phyloP scores from a whole-genome alignment of 257 asterid species.

The Nicotiana noctiflora region DNA sequence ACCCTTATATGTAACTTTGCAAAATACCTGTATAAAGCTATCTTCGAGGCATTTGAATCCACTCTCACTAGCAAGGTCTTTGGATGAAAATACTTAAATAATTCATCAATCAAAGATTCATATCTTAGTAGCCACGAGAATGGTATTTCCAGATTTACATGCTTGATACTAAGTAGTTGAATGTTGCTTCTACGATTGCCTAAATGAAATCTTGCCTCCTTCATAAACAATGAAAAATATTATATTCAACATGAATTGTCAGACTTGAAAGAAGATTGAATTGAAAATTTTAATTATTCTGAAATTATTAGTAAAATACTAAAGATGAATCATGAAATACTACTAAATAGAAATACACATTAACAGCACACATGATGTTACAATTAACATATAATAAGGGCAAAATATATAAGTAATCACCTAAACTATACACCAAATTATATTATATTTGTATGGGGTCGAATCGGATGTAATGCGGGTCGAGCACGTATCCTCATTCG shows the following conservation, averaged over 20 bases:
- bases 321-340: not conserved
- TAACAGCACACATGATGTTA: not conserved
- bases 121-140: not conserved
- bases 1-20: not conserved
- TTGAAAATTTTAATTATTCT: too few species aligned
- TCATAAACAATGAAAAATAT: not conserved
- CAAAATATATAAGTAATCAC: too few species aligned
- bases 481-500: too few species aligned
- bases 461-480: too few species aligned
- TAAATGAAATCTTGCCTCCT: not conserved
- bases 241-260: not conserved
- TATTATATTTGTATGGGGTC: too few species aligned
- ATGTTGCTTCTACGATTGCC: not conserved
- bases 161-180: not conserved
- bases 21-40: not conserved
- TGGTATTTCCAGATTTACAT: not conserved
- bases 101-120: not conserved
- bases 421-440: too few species aligned
- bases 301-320: too few species aligned
- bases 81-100: not conserved
- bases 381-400: too few species aligned
- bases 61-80: not conserved
- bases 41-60: not conserved
- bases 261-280: not conserved
- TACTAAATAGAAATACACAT: not conserved